Evolutionary conservation across 768 basidiomycete genomes (phyloP).

Genomic region (Pisolithus albus): DNA sequence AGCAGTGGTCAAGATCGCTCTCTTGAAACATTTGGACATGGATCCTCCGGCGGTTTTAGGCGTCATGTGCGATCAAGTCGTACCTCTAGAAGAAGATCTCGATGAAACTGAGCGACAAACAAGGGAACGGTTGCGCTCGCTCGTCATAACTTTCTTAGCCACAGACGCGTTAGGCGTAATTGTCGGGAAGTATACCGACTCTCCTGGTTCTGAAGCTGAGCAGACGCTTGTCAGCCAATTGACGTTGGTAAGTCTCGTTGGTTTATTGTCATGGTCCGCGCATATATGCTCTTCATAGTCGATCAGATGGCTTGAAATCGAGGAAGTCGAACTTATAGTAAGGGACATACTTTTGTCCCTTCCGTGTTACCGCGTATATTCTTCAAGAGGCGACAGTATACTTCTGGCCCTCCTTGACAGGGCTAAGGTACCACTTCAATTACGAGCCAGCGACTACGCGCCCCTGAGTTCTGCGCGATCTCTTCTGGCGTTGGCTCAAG

Average conservation of each 20-base stretch:
- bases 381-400: constrained; percentile 33
- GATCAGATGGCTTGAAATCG: constrained; percentile 36
- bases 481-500: constrained; percentile 42
- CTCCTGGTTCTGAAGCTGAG: constrained; percentile 40
- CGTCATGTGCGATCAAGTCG: constrained; percentile 64
- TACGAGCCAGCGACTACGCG: constrained; percentile 22
- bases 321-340: constrained; percentile 42
- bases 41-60: constrained; percentile 54
- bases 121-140: constrained; percentile 48
- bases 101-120: constrained; percentile 55
- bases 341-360: constrained; percentile 48
- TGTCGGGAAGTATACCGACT: constrained; percentile 37
- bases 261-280: not conserved
- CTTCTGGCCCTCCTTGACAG: constrained; percentile 35
- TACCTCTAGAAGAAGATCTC: constrained; percentile 41
- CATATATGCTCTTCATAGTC: constrained; percentile 32
- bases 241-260: constrained; percentile 35
- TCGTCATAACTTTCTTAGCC: constrained; percentile 56
- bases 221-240: constrained; percentile 41
- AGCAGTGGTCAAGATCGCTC: constrained; percentile 49
- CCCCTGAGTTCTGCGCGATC: constrained; percentile 33
- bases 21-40: constrained; percentile 57
- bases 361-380: constrained; percentile 35
- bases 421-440: constrained; percentile 28
- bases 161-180: constrained; percentile 44